These are phyloP conservation scores for Chlorella sorokiniana DNA, from an alignment of 139 green algal species.

Conservation along the genomic window DNA sequence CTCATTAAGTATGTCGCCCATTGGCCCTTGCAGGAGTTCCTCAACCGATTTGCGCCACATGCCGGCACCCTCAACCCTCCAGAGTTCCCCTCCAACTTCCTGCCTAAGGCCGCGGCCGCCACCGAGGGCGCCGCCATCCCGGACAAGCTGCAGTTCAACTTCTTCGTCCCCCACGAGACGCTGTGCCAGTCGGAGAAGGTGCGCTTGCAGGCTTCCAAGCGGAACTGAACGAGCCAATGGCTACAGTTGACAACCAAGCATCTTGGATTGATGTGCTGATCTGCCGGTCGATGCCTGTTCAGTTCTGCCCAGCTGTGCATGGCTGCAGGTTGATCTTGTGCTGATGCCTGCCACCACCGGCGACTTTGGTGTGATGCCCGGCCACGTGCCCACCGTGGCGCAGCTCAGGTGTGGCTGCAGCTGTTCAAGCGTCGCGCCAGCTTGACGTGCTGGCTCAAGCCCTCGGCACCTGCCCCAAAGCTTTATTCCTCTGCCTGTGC, in stretches of 20 bases:
- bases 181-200: conserved; percentile 35
- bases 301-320: neutral
- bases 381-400: conserved; percentile 87
- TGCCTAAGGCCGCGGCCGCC: conserved; percentile 20
- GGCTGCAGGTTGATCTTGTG: conserved; percentile 81
- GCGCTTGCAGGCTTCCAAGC: neutral
- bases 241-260: too few relatives aligned
- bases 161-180: conserved; percentile 78
- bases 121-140: conserved; percentile 48
- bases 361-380: conserved; percentile 90
- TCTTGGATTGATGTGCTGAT: too few relatives aligned
- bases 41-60: conserved; percentile 46
- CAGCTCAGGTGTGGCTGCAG: conserved; percentile 62
- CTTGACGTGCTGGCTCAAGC: too few relatives aligned
- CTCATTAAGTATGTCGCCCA: neutral
- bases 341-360: conserved; percentile 81
- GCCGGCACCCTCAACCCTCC: conserved; percentile 37
- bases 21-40: conserved; percentile 46
- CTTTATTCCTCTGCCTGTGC: too few relatives aligned
- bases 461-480: too few relatives aligned
- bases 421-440: neutral
- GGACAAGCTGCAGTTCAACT: conserved; percentile 84
- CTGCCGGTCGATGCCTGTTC: neutral
- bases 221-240: too few relatives aligned
- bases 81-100: conserved; percentile 57